Conservation (phyloP, 352 stramenopile genomes). For the Phytophthora fragariaefolia region DNA sequence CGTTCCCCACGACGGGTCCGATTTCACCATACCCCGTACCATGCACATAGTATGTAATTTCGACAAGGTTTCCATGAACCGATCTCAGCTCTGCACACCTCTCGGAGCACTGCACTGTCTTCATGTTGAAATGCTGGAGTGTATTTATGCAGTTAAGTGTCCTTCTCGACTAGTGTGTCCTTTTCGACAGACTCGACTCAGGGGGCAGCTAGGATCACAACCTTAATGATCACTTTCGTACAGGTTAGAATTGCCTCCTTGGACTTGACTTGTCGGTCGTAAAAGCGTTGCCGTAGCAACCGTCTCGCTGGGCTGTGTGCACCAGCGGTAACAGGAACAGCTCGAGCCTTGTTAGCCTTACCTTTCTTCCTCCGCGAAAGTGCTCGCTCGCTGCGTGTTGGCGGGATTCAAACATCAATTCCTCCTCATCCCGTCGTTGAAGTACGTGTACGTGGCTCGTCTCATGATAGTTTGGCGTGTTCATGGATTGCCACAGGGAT, state of each 20-base stretch:
- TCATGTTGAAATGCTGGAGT: conserved; percentile 31
- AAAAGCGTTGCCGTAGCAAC: conserved; percentile 6
- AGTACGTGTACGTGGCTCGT: conserved; percentile 8
- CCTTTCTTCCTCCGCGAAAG: background rate
- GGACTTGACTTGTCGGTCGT: background rate
- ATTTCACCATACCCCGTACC: conserved; percentile 8
- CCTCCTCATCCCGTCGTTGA: conserved; percentile 3
- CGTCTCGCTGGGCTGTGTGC: background rate
- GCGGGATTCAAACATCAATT: conserved; percentile 5
- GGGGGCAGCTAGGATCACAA: background rate
- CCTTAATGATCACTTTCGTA: background rate
- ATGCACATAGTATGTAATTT: conserved; percentile 45
- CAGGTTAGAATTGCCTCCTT: conserved; percentile 3
- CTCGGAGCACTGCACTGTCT: conserved; percentile 6
- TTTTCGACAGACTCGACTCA: background rate
- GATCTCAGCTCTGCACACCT: conserved; percentile 12
- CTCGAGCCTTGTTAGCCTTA: background rate
- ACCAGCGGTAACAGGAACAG: conserved; percentile 1
- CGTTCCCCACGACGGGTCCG: conserved; percentile 5
- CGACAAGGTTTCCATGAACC: conserved; percentile 37
- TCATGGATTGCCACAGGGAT: conserved; percentile 15
- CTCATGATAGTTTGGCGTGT: conserved; percentile 20
- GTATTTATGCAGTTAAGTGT: conserved; percentile 32
- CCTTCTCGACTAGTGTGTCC: conserved; percentile 13
- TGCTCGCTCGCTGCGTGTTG: background rate